Conservation (phyloP, 2,329 filamentous ascomycete species). For the Ceratocystis papillata region DNA sequence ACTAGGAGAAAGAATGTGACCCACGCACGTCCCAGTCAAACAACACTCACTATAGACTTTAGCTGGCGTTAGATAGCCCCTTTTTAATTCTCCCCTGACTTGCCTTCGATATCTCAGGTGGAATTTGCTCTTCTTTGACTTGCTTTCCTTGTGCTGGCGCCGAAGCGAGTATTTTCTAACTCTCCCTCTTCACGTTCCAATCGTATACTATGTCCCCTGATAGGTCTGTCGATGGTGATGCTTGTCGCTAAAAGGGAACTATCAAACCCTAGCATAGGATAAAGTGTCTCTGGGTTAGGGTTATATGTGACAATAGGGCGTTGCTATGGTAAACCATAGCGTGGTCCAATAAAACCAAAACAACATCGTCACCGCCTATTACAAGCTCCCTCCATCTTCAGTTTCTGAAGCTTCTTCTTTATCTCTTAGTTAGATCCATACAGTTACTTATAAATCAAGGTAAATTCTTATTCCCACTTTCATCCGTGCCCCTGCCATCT, state of each 20-base stretch:
- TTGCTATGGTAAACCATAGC: slow-evolving; percentile 16
- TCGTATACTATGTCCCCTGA: neutral
- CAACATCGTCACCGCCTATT: neutral
- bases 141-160: neutral
- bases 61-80: neutral
- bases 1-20: neutral
- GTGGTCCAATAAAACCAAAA: neutral
- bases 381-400: neutral
- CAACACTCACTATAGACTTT: neutral
- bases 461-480: neutral
- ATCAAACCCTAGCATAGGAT: neutral
- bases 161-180: neutral
- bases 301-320: neutral
- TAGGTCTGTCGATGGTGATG: neutral
- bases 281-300: neutral
- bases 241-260: too few species aligned
- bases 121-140: neutral
- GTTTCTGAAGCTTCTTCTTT: neutral
- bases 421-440: neutral
- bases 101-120: neutral
- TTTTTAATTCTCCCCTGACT: too few species aligned
- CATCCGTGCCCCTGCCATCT: neutral
- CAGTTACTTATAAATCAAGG: neutral
- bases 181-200: slow-evolving; percentile 5
- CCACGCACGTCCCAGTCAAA: neutral